These are phyloP conservation scores for Scolecobasidium constrictum DNA, from an alignment of 2,329 filamentous ascomycete species.

Conservation along the genomic window DNA sequence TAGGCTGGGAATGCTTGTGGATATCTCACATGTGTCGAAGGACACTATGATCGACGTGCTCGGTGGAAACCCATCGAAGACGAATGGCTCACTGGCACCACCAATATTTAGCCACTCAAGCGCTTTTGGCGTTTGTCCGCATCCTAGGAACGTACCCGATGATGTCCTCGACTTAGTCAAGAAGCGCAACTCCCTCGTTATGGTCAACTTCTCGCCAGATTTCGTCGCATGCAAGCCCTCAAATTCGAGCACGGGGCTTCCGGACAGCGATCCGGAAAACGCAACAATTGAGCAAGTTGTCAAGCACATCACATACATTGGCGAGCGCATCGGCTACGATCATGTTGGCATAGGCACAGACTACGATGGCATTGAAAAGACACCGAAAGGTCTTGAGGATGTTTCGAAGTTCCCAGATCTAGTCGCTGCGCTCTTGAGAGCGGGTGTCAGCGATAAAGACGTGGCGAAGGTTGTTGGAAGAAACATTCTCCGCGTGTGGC, in stretches of 20 bases:
- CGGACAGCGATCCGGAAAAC: constrained; percentile 55
- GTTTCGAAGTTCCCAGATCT: constrained; percentile 74
- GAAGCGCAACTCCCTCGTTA: constrained; percentile 62
- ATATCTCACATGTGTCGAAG: constrained; percentile 66
- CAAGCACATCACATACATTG: constrained; percentile 73
- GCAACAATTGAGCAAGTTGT: constrained; percentile 68
- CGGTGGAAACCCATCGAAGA: constrained; percentile 34
- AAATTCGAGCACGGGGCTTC: constrained; percentile 51
- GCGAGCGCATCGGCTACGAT: constrained; percentile 71
- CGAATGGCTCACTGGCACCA: constrained; percentile 66
- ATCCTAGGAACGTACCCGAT: constrained; percentile 85
- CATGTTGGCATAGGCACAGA: constrained; percentile 84
- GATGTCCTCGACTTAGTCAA: constrained; percentile 70
- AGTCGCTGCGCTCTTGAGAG: constrained; percentile 60
- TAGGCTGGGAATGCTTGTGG: constrained; percentile 85
- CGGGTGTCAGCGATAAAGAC: constrained; percentile 65
- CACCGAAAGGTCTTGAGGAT: constrained; percentile 69
- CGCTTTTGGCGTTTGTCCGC: constrained; percentile 68
- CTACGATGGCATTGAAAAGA: constrained; percentile 64
- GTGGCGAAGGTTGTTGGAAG: constrained; percentile 65
- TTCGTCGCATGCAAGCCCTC: constrained; percentile 67
- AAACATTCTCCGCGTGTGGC: constrained; percentile 79
- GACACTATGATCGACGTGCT: constrained; percentile 83
- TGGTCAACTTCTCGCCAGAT: constrained; percentile 80
- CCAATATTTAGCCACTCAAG: constrained; percentile 86